phyloP scores from a whole-genome alignment of 805 yeast genomes.

The Candida golubevii region DNA sequence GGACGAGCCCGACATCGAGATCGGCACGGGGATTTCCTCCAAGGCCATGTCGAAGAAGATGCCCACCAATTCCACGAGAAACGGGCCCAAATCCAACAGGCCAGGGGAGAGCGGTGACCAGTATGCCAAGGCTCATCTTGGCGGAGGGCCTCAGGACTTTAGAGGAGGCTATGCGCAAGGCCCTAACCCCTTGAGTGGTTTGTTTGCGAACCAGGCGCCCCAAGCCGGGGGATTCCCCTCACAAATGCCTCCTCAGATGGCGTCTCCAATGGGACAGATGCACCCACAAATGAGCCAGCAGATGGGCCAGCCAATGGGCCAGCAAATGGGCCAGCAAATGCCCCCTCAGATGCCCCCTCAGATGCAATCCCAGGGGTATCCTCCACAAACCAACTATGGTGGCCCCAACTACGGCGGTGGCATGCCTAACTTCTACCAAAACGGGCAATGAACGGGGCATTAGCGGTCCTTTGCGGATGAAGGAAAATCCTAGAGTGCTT shows the following conservation, averaged over 20 bases:
- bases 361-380: slow-evolving; percentile 9
- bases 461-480: no score
- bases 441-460: slow-evolving; percentile 10
- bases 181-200: slow-evolving; percentile 47
- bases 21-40: slow-evolving; percentile 90
- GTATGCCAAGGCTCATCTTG: slow-evolving; percentile 34
- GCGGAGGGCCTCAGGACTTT: slow-evolving; percentile 34
- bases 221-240: slow-evolving; percentile 12
- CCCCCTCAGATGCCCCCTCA: slow-evolving; percentile 5
- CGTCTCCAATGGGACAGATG: slow-evolving; percentile 1
- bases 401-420: slow-evolving; percentile 12
- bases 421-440: slow-evolving; percentile 35
- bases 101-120: slow-evolving; percentile 53
- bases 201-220: slow-evolving; percentile 30
- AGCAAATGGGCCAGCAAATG: slow-evolving; percentile 4
- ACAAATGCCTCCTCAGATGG: slow-evolving; percentile 9
- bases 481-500: background rate
- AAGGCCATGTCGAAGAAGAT: slow-evolving; percentile 86
- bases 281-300: slow-evolving; percentile 1
- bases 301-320: slow-evolving; percentile 3
- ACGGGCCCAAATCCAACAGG: slow-evolving; percentile 77
- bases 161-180: slow-evolving; percentile 30
- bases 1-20: slow-evolving; percentile 97
- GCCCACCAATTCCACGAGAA: slow-evolving; percentile 85
- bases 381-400: slow-evolving; percentile 11